Base-by-base conservation (phyloP, 805 yeast genomes). In the Cyberlindnera euphorbiae region DNA sequence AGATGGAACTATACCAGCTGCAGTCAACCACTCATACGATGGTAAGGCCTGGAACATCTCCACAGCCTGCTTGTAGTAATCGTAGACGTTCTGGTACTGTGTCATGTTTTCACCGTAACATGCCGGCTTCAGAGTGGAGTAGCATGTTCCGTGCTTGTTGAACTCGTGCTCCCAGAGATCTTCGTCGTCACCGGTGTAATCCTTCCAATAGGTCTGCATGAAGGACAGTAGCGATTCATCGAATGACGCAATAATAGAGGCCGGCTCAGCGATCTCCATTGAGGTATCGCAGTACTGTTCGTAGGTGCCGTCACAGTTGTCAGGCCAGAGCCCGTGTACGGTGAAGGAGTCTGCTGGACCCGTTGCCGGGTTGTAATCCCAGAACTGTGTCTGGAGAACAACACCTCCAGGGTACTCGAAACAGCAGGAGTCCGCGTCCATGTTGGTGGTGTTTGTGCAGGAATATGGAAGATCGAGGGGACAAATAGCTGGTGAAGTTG, bases 311-410 rank as follows among this genome's bases (percentile, higher is more conserved):
- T 76, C 79, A 63, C 97, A 88, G 50, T 74, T 73, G 58, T 86
- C 95, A 17, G 89, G 87, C 96, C 96, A 86, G 35, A 84, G 62
- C 0, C 96, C 96, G 56, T 86, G 96, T 23, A 83, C 60, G 1
- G 95, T 86, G 63, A 82, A 86, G 40, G 73, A 62, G 37, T 83
- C 76, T 26, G 70, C 63, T 2, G 85, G 84, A 5, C 93, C 90
- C 30, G 77, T 65, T 1, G 85, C 74, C 1, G 93, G 89, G 41
- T 64, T 61, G 55, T 81, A 82, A 58, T 89, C 94, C 96, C 96
- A 89, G 63, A 89, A 88, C 56, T 89, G 97, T 0, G 97, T 83
- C 55, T 77, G 83, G 35, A 89, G 59, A 26, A 89, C 66, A n/a
- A 86, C 68, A 5, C 97, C 97, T 26, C 94, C 90, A 9, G 88